These are phyloP conservation scores for Dendrobium chrysotoxum DNA, from an alignment of 106 monocot species.

Conservation along the genomic window DNA sequence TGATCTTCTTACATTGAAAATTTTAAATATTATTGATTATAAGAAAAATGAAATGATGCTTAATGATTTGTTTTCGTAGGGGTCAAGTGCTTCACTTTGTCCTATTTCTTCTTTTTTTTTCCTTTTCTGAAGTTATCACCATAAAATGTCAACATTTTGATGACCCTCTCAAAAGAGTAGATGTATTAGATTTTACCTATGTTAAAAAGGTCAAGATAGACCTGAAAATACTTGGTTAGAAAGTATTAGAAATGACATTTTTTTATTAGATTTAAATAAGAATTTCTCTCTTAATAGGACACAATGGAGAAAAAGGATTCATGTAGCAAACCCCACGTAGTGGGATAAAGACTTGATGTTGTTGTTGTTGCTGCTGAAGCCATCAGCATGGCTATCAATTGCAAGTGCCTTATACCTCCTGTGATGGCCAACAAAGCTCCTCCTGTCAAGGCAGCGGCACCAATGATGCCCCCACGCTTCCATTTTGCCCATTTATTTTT, in stretches of 20 bases:
- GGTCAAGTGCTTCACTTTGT: neutral
- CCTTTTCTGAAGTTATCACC: neutral
- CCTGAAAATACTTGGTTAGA: no score
- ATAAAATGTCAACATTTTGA: neutral
- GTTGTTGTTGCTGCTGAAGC: neutral
- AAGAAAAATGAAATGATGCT: neutral
- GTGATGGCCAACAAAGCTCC: constrained; percentile 86
- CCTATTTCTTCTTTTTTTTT: neutral
- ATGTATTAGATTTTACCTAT: no score
- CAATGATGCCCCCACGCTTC: constrained; percentile 94
- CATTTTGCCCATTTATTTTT: constrained; percentile 75
- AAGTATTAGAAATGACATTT: no score
- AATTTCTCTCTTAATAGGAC: no score
- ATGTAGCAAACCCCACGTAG: no score
- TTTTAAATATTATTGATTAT: neutral
- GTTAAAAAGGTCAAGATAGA: no score
- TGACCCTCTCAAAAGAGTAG: no score
- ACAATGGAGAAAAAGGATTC: no score
- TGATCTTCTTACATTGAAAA: neutral
- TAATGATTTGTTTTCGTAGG: neutral
- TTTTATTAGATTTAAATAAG: no score
- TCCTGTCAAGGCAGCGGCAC: constrained; percentile 94
- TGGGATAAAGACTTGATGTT: no score
- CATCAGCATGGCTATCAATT: neutral
- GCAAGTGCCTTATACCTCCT: constrained; percentile 46